Conservation (phyloP, 2,329 filamentous ascomycete genomes). For the Cladosporium sp. region DNA sequence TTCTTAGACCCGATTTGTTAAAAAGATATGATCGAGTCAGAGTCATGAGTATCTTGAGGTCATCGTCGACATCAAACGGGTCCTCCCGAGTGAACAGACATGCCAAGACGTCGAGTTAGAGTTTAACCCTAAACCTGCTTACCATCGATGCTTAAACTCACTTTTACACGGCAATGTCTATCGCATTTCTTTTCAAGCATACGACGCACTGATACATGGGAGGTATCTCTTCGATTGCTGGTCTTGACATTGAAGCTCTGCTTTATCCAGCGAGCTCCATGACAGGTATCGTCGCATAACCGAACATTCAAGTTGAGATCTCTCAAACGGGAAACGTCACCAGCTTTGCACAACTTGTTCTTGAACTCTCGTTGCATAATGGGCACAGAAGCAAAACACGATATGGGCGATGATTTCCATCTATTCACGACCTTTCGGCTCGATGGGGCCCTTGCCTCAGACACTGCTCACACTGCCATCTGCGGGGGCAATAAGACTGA, state of each 20-base stretch:
- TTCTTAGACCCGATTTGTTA: not conserved
- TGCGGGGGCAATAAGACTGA: not conserved
- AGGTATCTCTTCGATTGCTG: not conserved
- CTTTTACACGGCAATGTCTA: too few relatives aligned
- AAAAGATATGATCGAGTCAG: not conserved
- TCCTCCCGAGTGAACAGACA: not conserved
- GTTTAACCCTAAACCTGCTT: not conserved
- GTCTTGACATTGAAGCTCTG: not conserved
- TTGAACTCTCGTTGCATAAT: not conserved
- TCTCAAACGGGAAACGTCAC: not conserved
- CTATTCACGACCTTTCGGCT: conserved; percentile 9
- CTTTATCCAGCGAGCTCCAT: not conserved
- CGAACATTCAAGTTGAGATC: not conserved
- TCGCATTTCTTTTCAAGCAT: too few relatives aligned
- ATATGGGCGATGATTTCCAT: not conserved
- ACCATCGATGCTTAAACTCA: not conserved
- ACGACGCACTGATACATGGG: too few relatives aligned
- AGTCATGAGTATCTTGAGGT: not conserved
- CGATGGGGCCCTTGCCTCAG: not conserved
- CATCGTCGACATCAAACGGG: too few relatives aligned
- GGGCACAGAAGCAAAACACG: not conserved
- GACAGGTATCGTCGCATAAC: not conserved
- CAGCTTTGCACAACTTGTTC: not conserved
- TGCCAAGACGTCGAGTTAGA: not conserved
- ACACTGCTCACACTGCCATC: not conserved